phyloP scores from a whole-genome alignment of 2,329 filamentous ascomycete genomes.

The Nemania diffusa region DNA sequence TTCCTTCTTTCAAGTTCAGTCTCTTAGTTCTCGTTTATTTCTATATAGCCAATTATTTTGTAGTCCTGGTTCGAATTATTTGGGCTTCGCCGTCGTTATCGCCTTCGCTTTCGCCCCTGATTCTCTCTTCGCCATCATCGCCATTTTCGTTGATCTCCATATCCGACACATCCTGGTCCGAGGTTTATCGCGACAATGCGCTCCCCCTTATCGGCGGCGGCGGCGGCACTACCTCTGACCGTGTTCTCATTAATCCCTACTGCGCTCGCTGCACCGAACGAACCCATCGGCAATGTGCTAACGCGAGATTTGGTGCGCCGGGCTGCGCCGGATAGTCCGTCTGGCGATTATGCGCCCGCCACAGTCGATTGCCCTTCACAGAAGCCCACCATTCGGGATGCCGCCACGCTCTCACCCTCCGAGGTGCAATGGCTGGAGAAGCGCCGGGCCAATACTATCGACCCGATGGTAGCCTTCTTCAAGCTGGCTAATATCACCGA shows the following conservation, averaged over 20 bases:
- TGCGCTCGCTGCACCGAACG: slow-evolving; percentile 41
- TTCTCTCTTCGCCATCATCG: background rate
- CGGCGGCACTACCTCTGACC: slow-evolving; percentile 38
- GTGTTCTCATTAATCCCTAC: slow-evolving; percentile 43
- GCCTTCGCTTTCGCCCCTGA: background rate
- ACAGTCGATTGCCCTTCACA: slow-evolving; percentile 73
- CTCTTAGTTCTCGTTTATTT: background rate
- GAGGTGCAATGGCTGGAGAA: slow-evolving; percentile 79
- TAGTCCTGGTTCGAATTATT: background rate
- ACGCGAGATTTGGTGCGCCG: slow-evolving; percentile 43
- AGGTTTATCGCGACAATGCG: slow-evolving; percentile 40
- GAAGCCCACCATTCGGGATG: slow-evolving; percentile 75
- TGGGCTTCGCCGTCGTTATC: background rate
- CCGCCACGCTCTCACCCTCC: slow-evolving; percentile 69
- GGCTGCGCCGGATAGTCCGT: slow-evolving; percentile 52
- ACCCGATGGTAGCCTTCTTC: slow-evolving; percentile 80
- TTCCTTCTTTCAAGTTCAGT: background rate
- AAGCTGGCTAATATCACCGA: slow-evolving; percentile 76
- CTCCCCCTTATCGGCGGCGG: slow-evolving; percentile 29
- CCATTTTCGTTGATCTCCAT: background rate
- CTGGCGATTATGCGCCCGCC: slow-evolving; percentile 76
- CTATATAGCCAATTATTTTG: background rate
- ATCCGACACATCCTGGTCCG: background rate
- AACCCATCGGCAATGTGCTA: slow-evolving; percentile 32
- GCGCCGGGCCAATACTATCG: slow-evolving; percentile 77